Evolutionary conservation across 306 rosid genomes (phyloP), one percentile per base, ranked within the genome.

Genomic region (Alnus glutinosa): DNA sequence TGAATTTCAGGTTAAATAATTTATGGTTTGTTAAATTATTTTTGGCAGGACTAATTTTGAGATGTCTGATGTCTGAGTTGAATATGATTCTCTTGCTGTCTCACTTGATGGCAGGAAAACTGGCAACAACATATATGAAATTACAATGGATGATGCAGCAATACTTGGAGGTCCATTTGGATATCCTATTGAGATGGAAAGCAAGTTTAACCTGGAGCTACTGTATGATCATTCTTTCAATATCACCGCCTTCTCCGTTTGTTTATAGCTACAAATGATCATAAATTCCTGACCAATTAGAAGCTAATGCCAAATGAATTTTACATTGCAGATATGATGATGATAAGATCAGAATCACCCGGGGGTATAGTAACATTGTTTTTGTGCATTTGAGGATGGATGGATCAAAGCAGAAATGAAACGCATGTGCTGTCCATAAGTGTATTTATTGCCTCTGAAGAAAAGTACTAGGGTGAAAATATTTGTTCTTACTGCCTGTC

Each of bases 91-190:
- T 76, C 12, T 69, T 47, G 58, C n/a, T 83, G 67, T 59, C 36
- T 57, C 46, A 8, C 70, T 66, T 58, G 9, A 32, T 58, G 78
- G 58, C 90, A 94, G 98, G 66, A 91, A 90, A 84, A 77, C 88
- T 50, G 86, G 85, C 58, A 46, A 89, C 49, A 70, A 55, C 79
- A 42, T 85, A 61, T 95, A 89, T 64, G 93, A 90, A 44, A 75
- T 93, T 36, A 88, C 87, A 18, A 90, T 95, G 97, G 97, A 90
- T 67, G 98, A 91, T 75, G 98, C 97, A 34, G 99, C 98, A 70
- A 85, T 92, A 81, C 82, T 91, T 39, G 97, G 92, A 0, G 98
- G 97, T 44, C 87, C 91, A 10, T 93, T 91, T 83, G 98, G 97
- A 73, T 89, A 87, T 74, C 99, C 98, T 19, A 12, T 95, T 39